Evolutionary conservation across 2,329 filamentous ascomycete genomes (phyloP).

Genomic region (Arthroderma uncinatum): DNA sequence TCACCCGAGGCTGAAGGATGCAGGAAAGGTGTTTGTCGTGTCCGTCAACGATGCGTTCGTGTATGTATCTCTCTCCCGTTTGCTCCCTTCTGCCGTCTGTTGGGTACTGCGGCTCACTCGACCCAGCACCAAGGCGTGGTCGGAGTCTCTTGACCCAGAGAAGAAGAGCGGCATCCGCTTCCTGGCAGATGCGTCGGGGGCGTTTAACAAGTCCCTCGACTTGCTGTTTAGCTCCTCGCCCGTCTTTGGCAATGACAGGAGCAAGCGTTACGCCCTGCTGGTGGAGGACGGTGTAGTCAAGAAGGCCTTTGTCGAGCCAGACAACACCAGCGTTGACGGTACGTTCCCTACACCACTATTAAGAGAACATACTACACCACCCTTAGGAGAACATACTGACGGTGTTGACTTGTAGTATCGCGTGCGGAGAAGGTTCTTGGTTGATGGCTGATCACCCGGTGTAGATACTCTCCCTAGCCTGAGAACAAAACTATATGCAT

Average conservation of each 20-base stretch:
- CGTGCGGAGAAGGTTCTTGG: conserved; percentile 41
- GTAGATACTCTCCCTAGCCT: too few species aligned
- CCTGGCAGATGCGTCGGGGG: conserved; percentile 66
- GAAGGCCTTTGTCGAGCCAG: conserved; percentile 70
- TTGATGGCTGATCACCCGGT: conserved; percentile 14
- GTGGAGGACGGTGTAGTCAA: conserved; percentile 77
- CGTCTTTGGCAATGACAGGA: conserved; percentile 70
- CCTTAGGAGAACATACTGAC: background rate
- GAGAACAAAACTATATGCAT: background rate
- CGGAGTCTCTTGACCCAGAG: conserved; percentile 60
- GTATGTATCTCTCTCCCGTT: conserved; percentile 42
- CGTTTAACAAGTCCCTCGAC: conserved; percentile 74
- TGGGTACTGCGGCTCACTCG: background rate
- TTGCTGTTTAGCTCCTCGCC: conserved; percentile 67
- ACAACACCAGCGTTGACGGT: conserved; percentile 75
- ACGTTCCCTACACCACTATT: too few species aligned
- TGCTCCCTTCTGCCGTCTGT: background rate
- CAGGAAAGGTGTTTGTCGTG: conserved; percentile 78
- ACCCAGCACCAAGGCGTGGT: conserved; percentile 80
- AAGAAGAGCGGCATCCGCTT: conserved; percentile 72
- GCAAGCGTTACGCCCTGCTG: conserved; percentile 79
- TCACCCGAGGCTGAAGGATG: conserved; percentile 63
- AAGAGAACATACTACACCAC: too few species aligned
- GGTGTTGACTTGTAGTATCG: conserved; percentile 32
- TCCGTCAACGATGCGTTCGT: conserved; percentile 93